phyloP scores from a whole-genome alignment of 257 asterid species.

The Craterostigma plantagineum region DNA sequence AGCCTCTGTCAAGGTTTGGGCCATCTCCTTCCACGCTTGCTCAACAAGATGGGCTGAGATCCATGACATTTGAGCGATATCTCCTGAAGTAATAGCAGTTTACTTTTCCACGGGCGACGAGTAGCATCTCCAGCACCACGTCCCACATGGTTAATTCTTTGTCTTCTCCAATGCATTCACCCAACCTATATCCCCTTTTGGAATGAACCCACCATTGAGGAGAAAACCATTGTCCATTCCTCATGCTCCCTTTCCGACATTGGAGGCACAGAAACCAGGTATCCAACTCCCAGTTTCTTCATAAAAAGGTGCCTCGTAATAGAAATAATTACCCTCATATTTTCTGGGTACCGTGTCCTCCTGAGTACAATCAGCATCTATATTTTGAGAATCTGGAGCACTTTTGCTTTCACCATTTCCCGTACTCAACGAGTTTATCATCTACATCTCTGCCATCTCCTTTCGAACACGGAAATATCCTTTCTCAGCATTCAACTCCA shows the following conservation, averaged over 20 bases:
- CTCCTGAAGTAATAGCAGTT: slow-evolving; percentile 55
- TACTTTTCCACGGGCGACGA: slow-evolving; percentile 85
- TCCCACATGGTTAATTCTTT: slow-evolving; percentile 98
- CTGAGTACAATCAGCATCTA: slow-evolving; percentile 9
- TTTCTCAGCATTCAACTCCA: slow-evolving; percentile 9
- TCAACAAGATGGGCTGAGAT: slow-evolving; percentile 46
- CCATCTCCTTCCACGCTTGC: slow-evolving; percentile 96
- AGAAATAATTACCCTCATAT: slow-evolving; percentile 39
- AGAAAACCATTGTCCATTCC: slow-evolving; percentile 63
- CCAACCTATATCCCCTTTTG: slow-evolving; percentile 49
- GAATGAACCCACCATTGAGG: slow-evolving; percentile 59
- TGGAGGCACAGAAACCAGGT: slow-evolving; percentile 96
- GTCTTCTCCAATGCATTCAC: slow-evolving; percentile 35
- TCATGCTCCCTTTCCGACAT: slow-evolving; percentile 71
- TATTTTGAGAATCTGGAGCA: slow-evolving; percentile 14
- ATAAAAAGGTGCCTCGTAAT: slow-evolving; percentile 53
- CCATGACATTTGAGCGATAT: slow-evolving; percentile 45
- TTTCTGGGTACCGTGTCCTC: slow-evolving; percentile 12
- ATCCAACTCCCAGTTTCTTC: slow-evolving; percentile 97
- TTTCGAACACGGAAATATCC: slow-evolving; percentile 5
- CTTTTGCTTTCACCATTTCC: slow-evolving; percentile 8
- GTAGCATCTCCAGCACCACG: slow-evolving; percentile 79
- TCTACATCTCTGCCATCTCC: too few relatives aligned
- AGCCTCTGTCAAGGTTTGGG: slow-evolving; percentile 78
- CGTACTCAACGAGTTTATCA: slow-evolving; percentile 11